Evolutionary conservation across 352 stramenopile genomes (phyloP).

Genomic region (Pythium brachiatum): DNA sequence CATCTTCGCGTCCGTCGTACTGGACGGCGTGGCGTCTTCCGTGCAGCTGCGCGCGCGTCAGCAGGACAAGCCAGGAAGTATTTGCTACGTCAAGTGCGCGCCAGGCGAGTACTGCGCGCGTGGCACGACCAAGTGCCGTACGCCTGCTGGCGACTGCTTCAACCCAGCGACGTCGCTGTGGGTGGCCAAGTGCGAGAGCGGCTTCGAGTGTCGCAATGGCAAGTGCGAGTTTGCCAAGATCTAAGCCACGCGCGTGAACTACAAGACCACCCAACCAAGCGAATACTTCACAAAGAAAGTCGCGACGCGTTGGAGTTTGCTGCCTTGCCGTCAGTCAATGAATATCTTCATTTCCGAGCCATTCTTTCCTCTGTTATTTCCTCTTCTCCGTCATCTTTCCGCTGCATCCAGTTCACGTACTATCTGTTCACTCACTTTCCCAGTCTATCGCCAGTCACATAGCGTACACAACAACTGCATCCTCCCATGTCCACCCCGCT

Average conservation of each 20-base stretch:
- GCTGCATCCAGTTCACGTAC: too few species aligned
- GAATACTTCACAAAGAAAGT: too few species aligned
- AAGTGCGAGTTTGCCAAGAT: not conserved
- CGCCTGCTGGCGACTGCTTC: not conserved
- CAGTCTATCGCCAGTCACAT: too few species aligned
- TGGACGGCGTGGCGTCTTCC: not conserved
- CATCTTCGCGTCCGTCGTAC: not conserved
- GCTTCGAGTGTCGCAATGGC: not conserved
- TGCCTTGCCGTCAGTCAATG: too few species aligned
- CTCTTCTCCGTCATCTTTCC: too few species aligned
- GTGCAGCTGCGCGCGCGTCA: not conserved
- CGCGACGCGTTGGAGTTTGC: too few species aligned
- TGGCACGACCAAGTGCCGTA: not conserved
- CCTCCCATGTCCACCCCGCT: too few species aligned
- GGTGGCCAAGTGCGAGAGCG: not conserved
- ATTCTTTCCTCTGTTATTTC: too few species aligned
- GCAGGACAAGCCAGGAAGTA: not conserved
- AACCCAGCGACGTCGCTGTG: not conserved
- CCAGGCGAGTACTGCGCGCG: not conserved
- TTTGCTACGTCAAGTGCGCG: not conserved
- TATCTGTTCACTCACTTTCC: too few species aligned
- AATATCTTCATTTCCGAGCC: too few species aligned
- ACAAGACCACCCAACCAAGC: too few species aligned
- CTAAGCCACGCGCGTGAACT: not conserved
- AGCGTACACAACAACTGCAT: too few species aligned